phyloP scores from a whole-genome alignment of 768 basidiomycete species.

The Sarcodon aspratus region DNA sequence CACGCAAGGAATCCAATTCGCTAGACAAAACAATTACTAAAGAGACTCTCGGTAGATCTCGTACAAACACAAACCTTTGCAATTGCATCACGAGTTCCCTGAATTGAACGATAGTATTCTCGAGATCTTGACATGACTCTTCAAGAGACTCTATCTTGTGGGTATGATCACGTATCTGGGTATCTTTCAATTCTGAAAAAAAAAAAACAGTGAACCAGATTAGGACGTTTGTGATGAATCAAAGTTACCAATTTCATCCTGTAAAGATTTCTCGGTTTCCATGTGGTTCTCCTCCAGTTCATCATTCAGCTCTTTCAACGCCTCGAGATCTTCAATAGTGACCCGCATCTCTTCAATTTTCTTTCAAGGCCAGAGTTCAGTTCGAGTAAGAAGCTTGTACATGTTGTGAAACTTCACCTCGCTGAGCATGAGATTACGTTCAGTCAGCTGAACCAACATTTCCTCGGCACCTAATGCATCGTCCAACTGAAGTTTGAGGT shows the following conservation, averaged over 20 bases:
- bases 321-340: constrained; percentile 92
- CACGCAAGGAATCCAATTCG: constrained; percentile 75
- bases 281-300: constrained; percentile 95
- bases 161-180: constrained; percentile 53
- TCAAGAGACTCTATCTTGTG: constrained; percentile 60
- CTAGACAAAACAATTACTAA: constrained; percentile 25
- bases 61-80: constrained; percentile 46
- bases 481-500: constrained; percentile 88
- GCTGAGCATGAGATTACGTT: constrained; percentile 83
- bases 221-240: neutral
- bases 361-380: constrained; percentile 23
- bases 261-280: constrained; percentile 84
- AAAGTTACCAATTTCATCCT: constrained; percentile 75
- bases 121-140: constrained; percentile 75
- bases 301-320: constrained; percentile 91
- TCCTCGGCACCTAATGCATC: constrained; percentile 94
- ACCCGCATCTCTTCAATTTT: constrained; percentile 98
- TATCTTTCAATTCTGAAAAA: constrained; percentile 55
- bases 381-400: neutral
- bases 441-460: constrained; percentile 90
- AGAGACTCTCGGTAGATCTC: neutral
- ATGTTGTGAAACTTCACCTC: constrained; percentile 41
- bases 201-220: constrained; percentile 1
- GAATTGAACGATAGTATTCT: constrained; percentile 84
- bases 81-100: constrained; percentile 80